Evolutionary conservation across 345 rosid species (phyloP).

Genomic region (Limnanthes douglasii): DNA sequence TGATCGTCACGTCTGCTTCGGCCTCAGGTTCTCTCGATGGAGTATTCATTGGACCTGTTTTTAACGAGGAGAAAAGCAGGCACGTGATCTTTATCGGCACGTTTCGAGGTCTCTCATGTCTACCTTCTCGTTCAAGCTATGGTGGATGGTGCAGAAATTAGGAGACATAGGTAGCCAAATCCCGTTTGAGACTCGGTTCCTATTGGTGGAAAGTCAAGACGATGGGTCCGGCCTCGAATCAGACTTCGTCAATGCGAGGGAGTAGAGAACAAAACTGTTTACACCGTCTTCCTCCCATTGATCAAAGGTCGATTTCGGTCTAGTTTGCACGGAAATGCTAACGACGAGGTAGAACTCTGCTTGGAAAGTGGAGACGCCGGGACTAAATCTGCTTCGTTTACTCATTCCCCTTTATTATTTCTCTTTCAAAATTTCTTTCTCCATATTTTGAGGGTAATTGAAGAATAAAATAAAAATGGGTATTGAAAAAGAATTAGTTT

Average conservation of each 20-base stretch:
- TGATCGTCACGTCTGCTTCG: slow-evolving; percentile 47
- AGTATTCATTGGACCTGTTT: slow-evolving; percentile 59
- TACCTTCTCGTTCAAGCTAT: slow-evolving; percentile 80
- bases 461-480: no score
- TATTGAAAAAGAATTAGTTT: no score
- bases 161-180: slow-evolving; percentile 62
- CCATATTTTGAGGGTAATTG: no score
- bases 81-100: slow-evolving; percentile 58
- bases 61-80: slow-evolving; percentile 41
- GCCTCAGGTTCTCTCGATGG: slow-evolving; percentile 59
- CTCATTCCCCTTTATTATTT: no score
- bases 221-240: slow-evolving; percentile 66
- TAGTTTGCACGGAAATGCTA: slow-evolving; percentile 52
- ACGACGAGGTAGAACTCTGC: slow-evolving; percentile 71
- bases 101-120: slow-evolving; percentile 64
- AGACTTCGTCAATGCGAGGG: slow-evolving; percentile 29
- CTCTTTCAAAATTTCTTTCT: no score
- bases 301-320: slow-evolving; percentile 74
- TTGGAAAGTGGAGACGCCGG: slow-evolving; percentile 77
- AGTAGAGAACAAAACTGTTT: slow-evolving; percentile 41
- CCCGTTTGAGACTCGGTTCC: slow-evolving; percentile 78
- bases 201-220: slow-evolving; percentile 55
- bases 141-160: slow-evolving; percentile 99
- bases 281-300: slow-evolving; percentile 83
- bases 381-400: slow-evolving; percentile 49